Conservation (phyloP, 768 basidiomycete species). For the Kwoniella dejecticola region DNA sequence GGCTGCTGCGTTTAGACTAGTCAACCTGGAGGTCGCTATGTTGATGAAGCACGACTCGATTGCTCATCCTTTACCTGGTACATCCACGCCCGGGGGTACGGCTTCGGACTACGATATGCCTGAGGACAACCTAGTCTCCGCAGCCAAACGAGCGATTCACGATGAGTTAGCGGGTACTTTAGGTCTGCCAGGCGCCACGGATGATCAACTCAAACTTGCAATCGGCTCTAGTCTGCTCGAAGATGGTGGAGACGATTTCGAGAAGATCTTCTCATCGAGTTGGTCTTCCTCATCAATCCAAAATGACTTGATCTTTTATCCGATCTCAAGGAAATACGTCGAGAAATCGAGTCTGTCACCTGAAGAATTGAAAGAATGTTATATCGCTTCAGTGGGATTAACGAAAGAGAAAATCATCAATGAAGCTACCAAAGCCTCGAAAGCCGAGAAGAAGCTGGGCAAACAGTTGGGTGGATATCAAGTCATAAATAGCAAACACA, state of each 20-base stretch:
- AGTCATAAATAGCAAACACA: conserved; percentile 68
- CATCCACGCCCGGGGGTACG: conserved; percentile 68
- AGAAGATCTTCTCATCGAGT: conserved; percentile 59
- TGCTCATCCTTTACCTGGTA: conserved; percentile 83
- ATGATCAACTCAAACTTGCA: conserved; percentile 76
- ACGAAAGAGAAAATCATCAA: conserved; percentile 72
- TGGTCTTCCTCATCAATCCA: conserved; percentile 68
- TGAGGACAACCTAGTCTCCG: conserved; percentile 68
- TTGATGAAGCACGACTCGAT: conserved; percentile 87
- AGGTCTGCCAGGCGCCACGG: conserved; percentile 80
- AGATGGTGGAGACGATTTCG: conserved; percentile 63
- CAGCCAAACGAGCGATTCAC: conserved; percentile 73
- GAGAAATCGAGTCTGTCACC: conserved; percentile 59
- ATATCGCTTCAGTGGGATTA: conserved; percentile 64
- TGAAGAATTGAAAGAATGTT: conserved; percentile 62
- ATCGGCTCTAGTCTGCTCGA: conserved; percentile 66
- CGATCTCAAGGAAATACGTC: conserved; percentile 65
- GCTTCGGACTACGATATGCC: conserved; percentile 66
- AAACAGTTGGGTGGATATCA: conserved; percentile 91
- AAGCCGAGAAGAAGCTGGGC: conserved; percentile 85
- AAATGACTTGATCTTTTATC: conserved; percentile 67
- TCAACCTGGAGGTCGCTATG: conserved; percentile 75
- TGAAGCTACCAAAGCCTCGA: conserved; percentile 77
- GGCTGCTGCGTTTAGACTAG: conserved; percentile 63
- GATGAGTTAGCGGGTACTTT: conserved; percentile 75